phyloP scores from a whole-genome alignment of 129 eudicot species.

The Gnaphalium uliginosum region DNA sequence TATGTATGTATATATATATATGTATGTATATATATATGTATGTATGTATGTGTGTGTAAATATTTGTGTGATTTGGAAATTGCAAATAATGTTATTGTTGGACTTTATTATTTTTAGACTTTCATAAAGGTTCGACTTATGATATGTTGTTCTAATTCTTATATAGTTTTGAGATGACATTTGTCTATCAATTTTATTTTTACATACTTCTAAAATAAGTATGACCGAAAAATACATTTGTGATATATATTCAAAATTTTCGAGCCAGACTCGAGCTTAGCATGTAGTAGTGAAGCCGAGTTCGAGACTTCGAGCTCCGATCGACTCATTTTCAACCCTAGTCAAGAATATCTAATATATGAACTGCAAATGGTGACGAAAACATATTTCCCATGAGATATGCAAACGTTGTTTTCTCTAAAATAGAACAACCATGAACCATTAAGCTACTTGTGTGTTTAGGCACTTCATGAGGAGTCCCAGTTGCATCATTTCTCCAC shows the following conservation, averaged over 20 bases:
- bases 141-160: neutral
- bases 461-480: neutral
- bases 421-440: neutral
- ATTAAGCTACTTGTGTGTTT: neutral
- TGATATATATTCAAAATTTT: no score
- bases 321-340: neutral
- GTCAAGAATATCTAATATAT: neutral
- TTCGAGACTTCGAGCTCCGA: no score
- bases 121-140: neutral
- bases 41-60: neutral
- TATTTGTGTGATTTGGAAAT: neutral
- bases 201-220: neutral
- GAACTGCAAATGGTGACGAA: neutral
- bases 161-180: neutral
- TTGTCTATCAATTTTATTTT: neutral
- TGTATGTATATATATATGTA: no score
- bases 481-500: no score
- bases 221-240: neutral
- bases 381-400: neutral
- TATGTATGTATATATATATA: no score
- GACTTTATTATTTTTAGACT: neutral
- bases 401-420: neutral
- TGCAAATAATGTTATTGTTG: neutral
- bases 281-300: neutral
- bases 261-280: neutral